These are phyloP conservation scores for Rhizopus delemar DNA, from an alignment of 371 early-diverging fungal genomes.

Conservation along the genomic window DNA sequence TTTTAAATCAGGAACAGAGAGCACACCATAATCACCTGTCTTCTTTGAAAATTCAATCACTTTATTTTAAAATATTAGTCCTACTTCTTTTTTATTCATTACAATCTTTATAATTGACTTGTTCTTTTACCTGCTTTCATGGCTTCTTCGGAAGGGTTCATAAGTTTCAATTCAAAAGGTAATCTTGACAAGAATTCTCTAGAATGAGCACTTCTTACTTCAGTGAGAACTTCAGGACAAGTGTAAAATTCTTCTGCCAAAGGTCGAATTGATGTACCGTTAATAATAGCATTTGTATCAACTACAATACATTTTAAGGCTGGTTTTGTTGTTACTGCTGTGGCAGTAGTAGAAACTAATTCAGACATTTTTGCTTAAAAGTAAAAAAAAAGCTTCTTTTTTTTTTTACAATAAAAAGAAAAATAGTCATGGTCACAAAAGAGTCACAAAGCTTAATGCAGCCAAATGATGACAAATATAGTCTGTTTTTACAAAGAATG, in stretches of 20 bases:
- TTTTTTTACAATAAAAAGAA: neutral
- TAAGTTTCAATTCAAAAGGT: slow-evolving; percentile 66
- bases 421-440: neutral
- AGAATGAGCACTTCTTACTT: slow-evolving; percentile 80
- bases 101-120: neutral
- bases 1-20: slow-evolving; percentile 85
- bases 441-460: neutral
- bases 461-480: no score
- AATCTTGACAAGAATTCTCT: slow-evolving; percentile 66
- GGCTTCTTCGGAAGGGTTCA: slow-evolving; percentile 77
- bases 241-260: slow-evolving; percentile 81
- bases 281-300: slow-evolving; percentile 67
- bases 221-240: slow-evolving; percentile 84
- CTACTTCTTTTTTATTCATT: neutral
- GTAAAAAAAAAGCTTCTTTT: slow-evolving; percentile 2
- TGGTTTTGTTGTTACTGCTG: neutral
- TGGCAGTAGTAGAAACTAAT: neutral
- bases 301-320: slow-evolving; percentile 52
- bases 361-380: slow-evolving; percentile 12
- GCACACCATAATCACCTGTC: slow-evolving; percentile 88
- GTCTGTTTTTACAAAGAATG: no score
- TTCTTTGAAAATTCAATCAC: slow-evolving; percentile 85
- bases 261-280: slow-evolving; percentile 41
- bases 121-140: slow-evolving; percentile 65
- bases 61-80: slow-evolving; percentile 17